A percentile compares a stretch with the other conserved stretches of the same genome.
These are phyloP conservation scores for Prototheca wickerhamii DNA, from an alignment of 163 green algal genomes.

Conservation along the genomic window DNA sequence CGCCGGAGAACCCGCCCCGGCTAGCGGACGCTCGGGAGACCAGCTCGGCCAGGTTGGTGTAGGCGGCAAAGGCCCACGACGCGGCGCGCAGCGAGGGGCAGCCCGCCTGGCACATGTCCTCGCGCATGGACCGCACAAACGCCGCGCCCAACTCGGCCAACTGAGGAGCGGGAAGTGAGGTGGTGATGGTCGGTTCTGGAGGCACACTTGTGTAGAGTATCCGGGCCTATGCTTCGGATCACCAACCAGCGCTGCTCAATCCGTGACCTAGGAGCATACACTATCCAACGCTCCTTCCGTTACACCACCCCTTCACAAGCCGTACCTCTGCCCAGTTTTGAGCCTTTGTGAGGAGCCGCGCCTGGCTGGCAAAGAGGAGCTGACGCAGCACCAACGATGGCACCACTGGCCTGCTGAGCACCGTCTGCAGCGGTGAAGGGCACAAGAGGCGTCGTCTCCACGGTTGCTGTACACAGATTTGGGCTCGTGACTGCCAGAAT, in stretches of 20 bases:
- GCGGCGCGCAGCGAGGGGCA: neutral
- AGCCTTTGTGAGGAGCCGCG: slow-evolving; percentile 38
- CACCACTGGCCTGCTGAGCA: slow-evolving; percentile 36
- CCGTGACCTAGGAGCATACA: neutral
- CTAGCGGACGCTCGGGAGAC: neutral
- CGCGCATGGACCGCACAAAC: neutral
- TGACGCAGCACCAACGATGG: slow-evolving; percentile 57
- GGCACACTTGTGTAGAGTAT: no score
- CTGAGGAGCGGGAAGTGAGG: neutral
- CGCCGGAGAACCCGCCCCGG: neutral
- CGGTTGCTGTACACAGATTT: no score
- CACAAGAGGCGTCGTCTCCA: no score
- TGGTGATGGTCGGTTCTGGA: no score
- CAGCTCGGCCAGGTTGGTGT: neutral
- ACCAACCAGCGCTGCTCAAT: no score
- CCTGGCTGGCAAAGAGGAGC: slow-evolving; percentile 67
- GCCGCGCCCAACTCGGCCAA: neutral
- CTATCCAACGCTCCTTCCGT: neutral
- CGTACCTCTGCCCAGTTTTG: slow-evolving; percentile 31
- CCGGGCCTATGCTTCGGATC: no score
- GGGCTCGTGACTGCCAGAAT: neutral
- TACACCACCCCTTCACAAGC: neutral
- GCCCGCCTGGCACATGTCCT: neutral
- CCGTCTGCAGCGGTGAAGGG: slow-evolving; percentile 15
- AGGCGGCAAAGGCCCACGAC: slow-evolving; percentile 1